Base-by-base conservation (phyloP, 2,329 filamentous ascomycete species). In the Aspergillus alliaceus region DNA sequence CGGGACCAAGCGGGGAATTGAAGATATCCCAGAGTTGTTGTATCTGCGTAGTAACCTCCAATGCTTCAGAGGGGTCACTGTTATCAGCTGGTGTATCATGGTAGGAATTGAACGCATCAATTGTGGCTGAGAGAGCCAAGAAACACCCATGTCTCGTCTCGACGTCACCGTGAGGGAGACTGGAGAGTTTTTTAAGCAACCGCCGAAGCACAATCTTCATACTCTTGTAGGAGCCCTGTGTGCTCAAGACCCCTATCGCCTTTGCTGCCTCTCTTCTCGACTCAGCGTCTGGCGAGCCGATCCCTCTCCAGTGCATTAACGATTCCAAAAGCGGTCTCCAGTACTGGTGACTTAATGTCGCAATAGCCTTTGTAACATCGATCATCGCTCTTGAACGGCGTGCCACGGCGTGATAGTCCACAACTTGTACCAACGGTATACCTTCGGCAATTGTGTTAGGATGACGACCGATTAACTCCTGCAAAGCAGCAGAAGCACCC, bases 381-480 rank as follows among this genome's bases (percentile, higher is more conserved):
- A 86, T 82, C 66, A 96, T 88, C 3, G 93, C 93, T 63, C 90
- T 84, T 15, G 90, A 88, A 24, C 93, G 84, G n/a, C 96, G 82
- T 2, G 95, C 93, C 20, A 99, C 92, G 35, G 91, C 86, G 71
- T 96, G 92, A 69, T 97, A 99, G 69, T 99, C 95, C 1, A 98
- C 90, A 2, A 85, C 84, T 69, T 98, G 95, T 0, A 98, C 91
- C 2, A 98, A 82, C 40, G 86, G 76, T 56, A 99, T 98, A 0
- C 93, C 95, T 66, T 92, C 81, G 15, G 83, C 79, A 32, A 98
- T 86, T 0, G 85, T 92, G 66, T 97, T 88, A 0, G 95, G 93
- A 74, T 99, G 93, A 9, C 95, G 86, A 11, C 95, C 95, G 58
- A 98, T 89, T 14, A 99, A 82, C 71, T 99, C 95, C 70, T 99